Percentiles rank a stretch among this genome's conserved stretches.
These are phyloP conservation scores for Chernovozyma sophiae-reginae DNA, from an alignment of 1,139 yeast genomes.

Conservation along the genomic window DNA sequence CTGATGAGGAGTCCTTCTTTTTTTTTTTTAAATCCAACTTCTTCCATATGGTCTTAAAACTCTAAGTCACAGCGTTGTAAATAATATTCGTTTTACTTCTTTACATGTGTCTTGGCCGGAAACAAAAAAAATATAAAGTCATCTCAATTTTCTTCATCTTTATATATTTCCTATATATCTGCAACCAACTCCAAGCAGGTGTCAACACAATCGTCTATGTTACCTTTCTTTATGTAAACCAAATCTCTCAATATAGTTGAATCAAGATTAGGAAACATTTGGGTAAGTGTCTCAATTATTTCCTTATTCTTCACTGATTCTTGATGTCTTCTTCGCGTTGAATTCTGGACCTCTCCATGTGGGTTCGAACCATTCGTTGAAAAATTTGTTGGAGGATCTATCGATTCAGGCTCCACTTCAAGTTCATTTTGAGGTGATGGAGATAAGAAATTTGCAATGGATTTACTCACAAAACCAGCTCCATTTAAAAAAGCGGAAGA, in stretches of 20 bases:
- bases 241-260: conserved; percentile 67
- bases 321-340: conserved; percentile 6
- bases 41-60: too few relatives aligned
- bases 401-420: conserved; percentile 4
- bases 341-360: not conserved
- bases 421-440: conserved; percentile 33
- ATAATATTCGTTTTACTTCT: too few relatives aligned
- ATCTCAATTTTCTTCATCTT: too few relatives aligned
- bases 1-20: conserved; percentile 8
- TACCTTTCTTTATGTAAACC: conserved; percentile 59
- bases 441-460: conserved; percentile 41
- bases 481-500: conserved; percentile 48
- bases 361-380: conserved; percentile 6
- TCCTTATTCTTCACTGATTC: conserved; percentile 16
- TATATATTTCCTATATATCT: conserved; percentile 1
- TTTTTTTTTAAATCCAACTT: conserved; percentile 2
- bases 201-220: conserved; percentile 75
- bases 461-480: conserved; percentile 51
- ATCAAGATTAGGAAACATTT: conserved; percentile 78
- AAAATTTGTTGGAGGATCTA: conserved; percentile 7
- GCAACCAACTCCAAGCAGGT: conserved; percentile 40
- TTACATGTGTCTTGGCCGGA: too few relatives aligned
- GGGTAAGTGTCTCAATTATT: conserved; percentile 44
- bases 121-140: too few relatives aligned
- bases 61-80: too few relatives aligned